Evolutionary conservation across 1,139 yeast genomes (phyloP), one percentile per base, ranked within the genome.

Genomic region (Yamadazyma friedrichii): DNA sequence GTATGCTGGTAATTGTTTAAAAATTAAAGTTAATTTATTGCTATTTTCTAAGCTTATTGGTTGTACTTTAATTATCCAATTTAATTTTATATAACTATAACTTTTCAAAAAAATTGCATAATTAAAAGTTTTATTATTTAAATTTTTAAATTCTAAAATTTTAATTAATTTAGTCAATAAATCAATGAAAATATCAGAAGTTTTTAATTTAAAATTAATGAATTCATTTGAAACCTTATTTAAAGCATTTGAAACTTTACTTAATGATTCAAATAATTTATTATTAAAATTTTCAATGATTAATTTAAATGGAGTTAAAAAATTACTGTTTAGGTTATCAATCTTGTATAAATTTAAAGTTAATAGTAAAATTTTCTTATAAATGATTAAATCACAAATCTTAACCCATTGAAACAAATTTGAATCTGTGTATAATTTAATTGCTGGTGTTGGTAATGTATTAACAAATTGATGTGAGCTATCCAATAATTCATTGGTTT

Each of bases 391-490:
- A 58, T 89, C 96, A 55, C 89, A 84, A 35, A 73, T 64, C 37
- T 72, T 57, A 13, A 86, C 74, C 95, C 95, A 87, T 13, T 73
- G 74, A 6, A 69, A 56, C 8, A 82, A 56, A 4, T 62, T 56
- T n/a, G 76, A 76, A 9, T 76, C 65, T 11, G 70, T 67, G 51
- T 83, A 77, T 15, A 88, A 63, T 49, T 77, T 78, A 54, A 76
- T 77, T 29, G 83, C 85, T 1, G 88, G 88, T 0, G 80, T 69
- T 0, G 93, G 80, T 41, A 87, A 68, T 1, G 80, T 72, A 9
- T 82, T 72, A 40, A 75, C 74, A 59, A 86, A 86, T 6, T 78
- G 67, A 11, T 70, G 58, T 40, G 85, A 64, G 25, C 77, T 65
- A 13, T 76, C 65, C 43, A 82, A 74, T 31, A 88, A 64, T 52